Evolutionary conservation across 1,284 basidiomycete genomes (phyloP), one percentile per base, ranked within the genome.

Genomic region (Takashimella tepidaria): DNA sequence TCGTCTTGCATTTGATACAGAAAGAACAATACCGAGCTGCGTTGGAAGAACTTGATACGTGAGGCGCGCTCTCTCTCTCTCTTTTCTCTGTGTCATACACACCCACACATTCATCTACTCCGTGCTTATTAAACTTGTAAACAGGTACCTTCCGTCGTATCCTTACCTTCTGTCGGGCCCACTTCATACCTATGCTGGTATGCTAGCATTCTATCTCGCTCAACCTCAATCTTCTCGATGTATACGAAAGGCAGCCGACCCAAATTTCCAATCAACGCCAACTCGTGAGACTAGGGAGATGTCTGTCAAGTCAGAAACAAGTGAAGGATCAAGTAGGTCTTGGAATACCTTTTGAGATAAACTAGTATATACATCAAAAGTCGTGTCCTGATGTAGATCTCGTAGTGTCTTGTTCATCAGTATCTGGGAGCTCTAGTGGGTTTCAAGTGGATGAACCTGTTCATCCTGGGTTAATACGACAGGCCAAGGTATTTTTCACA

Each of bases 31-130:
- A 86, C 63, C 79, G 79, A 53, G 83, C 85, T 47, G 91, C 90
- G 1, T 74, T 91, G 56, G 87, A 89, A 56, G 88, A 93, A 68
- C 77, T 93, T 12, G 89, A 92, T 66, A 79, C 91, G 88, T 91
- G 73, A 63, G 83, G 74, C 16, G n/a, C n/a, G n/a, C n/a, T n/a
- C n/a, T n/a, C n/a, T n/a, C n/a, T n/a, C n/a, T 25, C 10, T n/a
- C n/a, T n/a, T n/a, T n/a, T n/a, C n/a, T n/a, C n/a, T n/a, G n/a
- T n/a, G n/a, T n/a, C n/a, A n/a, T n/a, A n/a, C n/a, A n/a, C n/a
- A n/a, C n/a, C n/a, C n/a, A n/a, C n/a, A n/a, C n/a, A n/a, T n/a
- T n/a, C n/a, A n/a, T n/a, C n/a, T n/a, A n/a, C 45, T 25, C 44
- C 21, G 44, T n/a, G 19, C 54, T 55, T 37, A n/a, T n/a, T n/a